phyloP scores from a whole-genome alignment of 805 yeast species.

The Saccharomycopsis fermentans region DNA sequence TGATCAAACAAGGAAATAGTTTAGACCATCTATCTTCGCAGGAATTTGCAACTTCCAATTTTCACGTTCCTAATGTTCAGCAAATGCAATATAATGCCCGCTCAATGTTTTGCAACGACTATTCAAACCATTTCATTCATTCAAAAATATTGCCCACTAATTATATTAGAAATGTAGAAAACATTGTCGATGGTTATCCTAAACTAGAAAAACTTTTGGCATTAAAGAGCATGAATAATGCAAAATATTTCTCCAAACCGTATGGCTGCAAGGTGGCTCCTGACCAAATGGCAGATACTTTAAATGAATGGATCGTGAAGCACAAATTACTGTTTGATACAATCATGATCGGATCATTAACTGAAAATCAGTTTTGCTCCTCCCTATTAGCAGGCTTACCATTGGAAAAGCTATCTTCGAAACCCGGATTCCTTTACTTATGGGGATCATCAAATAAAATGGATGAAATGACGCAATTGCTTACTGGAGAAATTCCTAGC shows the following conservation, averaged over 20 bases:
- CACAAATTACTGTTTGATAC: slow-evolving; percentile 69
- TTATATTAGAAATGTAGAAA: slow-evolving; percentile 52
- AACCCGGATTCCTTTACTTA: slow-evolving; percentile 77
- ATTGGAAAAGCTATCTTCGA: slow-evolving; percentile 60
- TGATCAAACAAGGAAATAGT: too few species aligned
- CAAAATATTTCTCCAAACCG: slow-evolving; percentile 45
- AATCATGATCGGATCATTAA: slow-evolving; percentile 81
- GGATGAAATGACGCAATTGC: slow-evolving; percentile 54
- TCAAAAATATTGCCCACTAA: slow-evolving; percentile 51
- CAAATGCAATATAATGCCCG: not conserved
- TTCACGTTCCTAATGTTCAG: not conserved
- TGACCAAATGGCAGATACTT: slow-evolving; percentile 43
- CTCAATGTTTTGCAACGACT: slow-evolving; percentile 47
- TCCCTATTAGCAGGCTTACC: slow-evolving; percentile 60
- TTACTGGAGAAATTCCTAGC: slow-evolving; percentile 15
- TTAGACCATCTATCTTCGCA: not conserved
- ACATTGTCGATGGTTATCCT: slow-evolving; percentile 79
- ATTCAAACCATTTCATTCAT: slow-evolving; percentile 57
- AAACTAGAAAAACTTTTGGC: slow-evolving; percentile 59
- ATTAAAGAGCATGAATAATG: slow-evolving; percentile 51
- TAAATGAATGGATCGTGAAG: slow-evolving; percentile 51
- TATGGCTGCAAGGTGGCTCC: slow-evolving; percentile 51
- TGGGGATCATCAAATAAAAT: slow-evolving; percentile 63
- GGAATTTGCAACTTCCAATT: not conserved
- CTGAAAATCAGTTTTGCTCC: slow-evolving; percentile 59